phyloP scores from a whole-genome alignment of 2,329 filamentous ascomycete genomes.

The Hymenoscyphus occultus region DNA sequence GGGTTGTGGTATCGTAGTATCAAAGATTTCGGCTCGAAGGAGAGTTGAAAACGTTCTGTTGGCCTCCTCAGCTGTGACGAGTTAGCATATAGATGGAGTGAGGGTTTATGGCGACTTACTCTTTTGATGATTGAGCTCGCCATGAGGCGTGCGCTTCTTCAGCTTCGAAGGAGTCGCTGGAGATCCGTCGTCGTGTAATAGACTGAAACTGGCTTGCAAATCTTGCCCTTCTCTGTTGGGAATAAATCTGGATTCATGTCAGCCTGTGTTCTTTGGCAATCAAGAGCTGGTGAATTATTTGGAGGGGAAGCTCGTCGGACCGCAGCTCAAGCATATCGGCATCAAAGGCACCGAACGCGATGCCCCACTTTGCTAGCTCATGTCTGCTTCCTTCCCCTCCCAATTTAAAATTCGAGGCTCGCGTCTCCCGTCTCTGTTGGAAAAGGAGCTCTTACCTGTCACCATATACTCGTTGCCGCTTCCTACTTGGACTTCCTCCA shows the following conservation, averaged over 20 bases:
- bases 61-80: conserved; percentile 73
- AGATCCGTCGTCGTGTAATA: conserved; percentile 89
- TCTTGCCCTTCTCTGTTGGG: conserved; percentile 92
- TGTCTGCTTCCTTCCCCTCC: background rate
- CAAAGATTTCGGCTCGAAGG: conserved; percentile 88
- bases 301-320: background rate
- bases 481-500: conserved; percentile 63
- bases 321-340: background rate
- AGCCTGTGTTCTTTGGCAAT: conserved; percentile 18
- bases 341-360: background rate
- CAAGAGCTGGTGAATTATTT: background rate
- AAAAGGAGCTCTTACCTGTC: conserved; percentile 41
- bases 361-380: background rate
- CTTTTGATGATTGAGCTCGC: conserved; percentile 90
- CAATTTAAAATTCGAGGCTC: background rate
- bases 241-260: conserved; percentile 69
- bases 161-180: conserved; percentile 85
- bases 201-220: conserved; percentile 85
- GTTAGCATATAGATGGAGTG: conserved; percentile 9
- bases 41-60: conserved; percentile 89
- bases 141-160: conserved; percentile 80
- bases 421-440: background rate
- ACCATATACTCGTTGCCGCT: conserved; percentile 65
- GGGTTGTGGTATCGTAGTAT: conserved; percentile 80
- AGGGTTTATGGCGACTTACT: conserved; percentile 53